Conservation (phyloP, 768 basidiomycete genomes). For the Kwoniella dejecticola region DNA sequence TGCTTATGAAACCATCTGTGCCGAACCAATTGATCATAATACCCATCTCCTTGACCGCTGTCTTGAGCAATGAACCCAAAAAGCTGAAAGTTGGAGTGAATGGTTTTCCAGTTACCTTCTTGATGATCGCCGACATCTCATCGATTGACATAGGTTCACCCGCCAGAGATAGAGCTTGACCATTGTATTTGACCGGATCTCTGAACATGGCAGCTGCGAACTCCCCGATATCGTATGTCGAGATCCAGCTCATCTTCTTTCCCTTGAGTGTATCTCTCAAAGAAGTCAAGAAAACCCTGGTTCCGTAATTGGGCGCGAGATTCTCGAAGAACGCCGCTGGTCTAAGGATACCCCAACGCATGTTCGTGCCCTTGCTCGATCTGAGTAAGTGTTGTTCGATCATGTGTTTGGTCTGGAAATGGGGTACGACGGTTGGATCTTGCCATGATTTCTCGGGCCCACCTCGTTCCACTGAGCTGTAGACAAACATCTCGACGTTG, state of each 20-base stretch:
- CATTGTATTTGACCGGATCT: constrained; percentile 1
- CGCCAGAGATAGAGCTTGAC: constrained; percentile 6
- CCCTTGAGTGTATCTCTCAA: constrained; percentile 8
- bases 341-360: constrained; percentile 10
- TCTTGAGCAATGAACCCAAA: constrained; percentile 3
- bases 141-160: constrained; percentile 9
- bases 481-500: constrained; percentile 7
- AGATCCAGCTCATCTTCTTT: constrained; percentile 8
- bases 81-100: constrained; percentile 2
- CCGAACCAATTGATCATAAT: constrained; percentile 22
- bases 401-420: constrained; percentile 16
- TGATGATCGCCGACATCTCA: constrained; percentile 2
- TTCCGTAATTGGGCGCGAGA: not conserved
- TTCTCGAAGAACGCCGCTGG: constrained; percentile 11
- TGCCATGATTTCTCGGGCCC: constrained; percentile 12
- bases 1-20: constrained; percentile 4
- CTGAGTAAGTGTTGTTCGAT: constrained; percentile 7
- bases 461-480: constrained; percentile 21
- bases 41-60: constrained; percentile 9
- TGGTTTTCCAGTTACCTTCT: constrained; percentile 1
- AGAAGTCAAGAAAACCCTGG: constrained; percentile 5
- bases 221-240: constrained; percentile 9
- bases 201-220: constrained; percentile 12
- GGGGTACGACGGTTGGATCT: constrained; percentile 18
- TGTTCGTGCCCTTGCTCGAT: not conserved